Evolutionary conservation across 345 rosid genomes (phyloP).

Genomic region (Stellera chamaejasme): DNA sequence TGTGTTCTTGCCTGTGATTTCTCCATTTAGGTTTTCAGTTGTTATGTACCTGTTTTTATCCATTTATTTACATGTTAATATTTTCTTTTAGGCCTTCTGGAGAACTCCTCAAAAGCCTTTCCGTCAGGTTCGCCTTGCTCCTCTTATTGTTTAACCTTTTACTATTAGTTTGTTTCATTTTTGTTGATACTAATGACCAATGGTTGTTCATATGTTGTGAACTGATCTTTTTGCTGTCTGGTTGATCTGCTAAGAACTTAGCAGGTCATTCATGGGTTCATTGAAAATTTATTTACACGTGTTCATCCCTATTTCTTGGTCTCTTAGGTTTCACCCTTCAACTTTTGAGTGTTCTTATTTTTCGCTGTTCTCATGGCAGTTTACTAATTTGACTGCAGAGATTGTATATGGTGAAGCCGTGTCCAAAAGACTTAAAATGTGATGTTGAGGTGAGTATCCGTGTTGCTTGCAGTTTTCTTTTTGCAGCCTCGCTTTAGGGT

Average conservation of each 20-base stretch:
- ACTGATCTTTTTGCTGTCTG: no score
- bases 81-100: conserved; percentile 59
- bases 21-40: conserved; percentile 3
- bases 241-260: neutral
- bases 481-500: neutral
- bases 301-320: neutral
- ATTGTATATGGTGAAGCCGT: conserved; percentile 82
- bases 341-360: conserved; percentile 1
- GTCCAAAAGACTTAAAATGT: conserved; percentile 86
- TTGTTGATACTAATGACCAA: no score
- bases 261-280: neutral
- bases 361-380: conserved; percentile 10
- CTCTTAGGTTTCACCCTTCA: neutral
- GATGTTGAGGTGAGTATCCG: conserved; percentile 69
- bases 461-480: conserved; percentile 6
- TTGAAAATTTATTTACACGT: neutral
- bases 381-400: conserved; percentile 41
- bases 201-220: no score
- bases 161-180: no score
- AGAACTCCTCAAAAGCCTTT: conserved; percentile 90
- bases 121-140: conserved; percentile 48
- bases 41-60: neutral
- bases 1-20: conserved; percentile 15
- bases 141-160: no score
- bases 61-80: neutral